phyloP scores from a whole-genome alignment of 345 rosid species.

The Eucalyptus tenuipes region DNA sequence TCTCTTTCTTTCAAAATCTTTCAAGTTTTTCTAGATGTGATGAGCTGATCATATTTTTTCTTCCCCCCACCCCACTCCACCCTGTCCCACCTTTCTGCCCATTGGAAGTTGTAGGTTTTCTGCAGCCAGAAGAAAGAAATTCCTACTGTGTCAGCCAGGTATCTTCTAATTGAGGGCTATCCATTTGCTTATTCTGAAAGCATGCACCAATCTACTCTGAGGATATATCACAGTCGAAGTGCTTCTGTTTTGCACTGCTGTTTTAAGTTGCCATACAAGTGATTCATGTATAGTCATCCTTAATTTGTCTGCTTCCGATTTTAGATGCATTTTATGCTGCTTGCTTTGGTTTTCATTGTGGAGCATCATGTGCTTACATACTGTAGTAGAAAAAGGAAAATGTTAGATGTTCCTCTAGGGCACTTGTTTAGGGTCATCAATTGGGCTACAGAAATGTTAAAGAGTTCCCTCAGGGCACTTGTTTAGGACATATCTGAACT shows the following conservation, averaged over 20 bases:
- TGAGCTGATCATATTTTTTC: background rate
- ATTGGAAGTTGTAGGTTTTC: slow-evolving; percentile 15
- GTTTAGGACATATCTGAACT: background rate
- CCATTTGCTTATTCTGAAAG: background rate
- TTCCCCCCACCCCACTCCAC: background rate
- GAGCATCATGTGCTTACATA: background rate
- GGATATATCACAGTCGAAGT: background rate
- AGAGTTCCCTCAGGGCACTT: background rate
- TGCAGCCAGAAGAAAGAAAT: slow-evolving; percentile 46
- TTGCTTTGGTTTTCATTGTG: background rate
- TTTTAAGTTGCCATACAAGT: background rate
- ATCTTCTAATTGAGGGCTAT: background rate
- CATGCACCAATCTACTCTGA: background rate
- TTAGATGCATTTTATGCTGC: background rate
- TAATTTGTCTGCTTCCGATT: background rate
- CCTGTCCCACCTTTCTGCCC: background rate
- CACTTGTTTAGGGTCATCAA: background rate
- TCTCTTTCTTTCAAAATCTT: background rate
- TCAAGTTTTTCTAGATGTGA: background rate
- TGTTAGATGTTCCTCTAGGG: background rate
- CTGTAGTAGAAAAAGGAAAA: background rate
- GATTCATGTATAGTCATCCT: background rate
- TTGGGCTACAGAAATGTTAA: background rate
- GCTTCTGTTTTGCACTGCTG: background rate
- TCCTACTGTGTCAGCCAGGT: slow-evolving; percentile 50